Evolutionary conservation across 1,284 basidiomycete genomes (phyloP).

Genomic region (Ustilago cynodontis): DNA sequence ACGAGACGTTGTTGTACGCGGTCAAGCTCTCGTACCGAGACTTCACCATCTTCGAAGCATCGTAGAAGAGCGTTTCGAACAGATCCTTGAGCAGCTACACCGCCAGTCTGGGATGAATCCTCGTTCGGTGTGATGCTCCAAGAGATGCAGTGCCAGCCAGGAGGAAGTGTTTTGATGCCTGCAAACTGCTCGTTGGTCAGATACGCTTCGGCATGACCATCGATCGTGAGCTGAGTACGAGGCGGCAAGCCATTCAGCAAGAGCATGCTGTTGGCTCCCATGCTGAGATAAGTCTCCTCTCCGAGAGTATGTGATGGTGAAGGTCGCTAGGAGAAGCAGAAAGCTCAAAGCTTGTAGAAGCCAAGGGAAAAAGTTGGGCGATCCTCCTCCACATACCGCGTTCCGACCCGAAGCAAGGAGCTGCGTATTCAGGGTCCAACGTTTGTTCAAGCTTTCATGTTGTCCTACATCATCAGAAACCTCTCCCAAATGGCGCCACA

Average conservation of each 20-base stretch:
- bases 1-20: conserved; percentile 21
- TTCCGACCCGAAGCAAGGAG: neutral
- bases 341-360: neutral
- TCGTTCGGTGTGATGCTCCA: conserved; percentile 27
- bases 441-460: neutral
- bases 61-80: conserved; percentile 19
- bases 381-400: conserved; percentile 1
- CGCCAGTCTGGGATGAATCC: neutral
- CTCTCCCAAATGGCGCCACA: neutral
- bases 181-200: conserved; percentile 38
- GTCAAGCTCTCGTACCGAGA: conserved; percentile 26
- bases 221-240: conserved; percentile 30
- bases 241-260: conserved; percentile 31
- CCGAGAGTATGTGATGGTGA: neutral
- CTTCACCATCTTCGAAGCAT: conserved; percentile 26
- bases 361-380: neutral
- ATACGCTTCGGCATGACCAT: conserved; percentile 30
- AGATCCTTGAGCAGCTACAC: neutral
- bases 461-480: neutral
- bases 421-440: neutral
- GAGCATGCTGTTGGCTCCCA: conserved; percentile 9
- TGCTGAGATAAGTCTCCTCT: neutral
- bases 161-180: conserved; percentile 39
- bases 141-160: conserved; percentile 49
- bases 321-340: neutral